Evolutionary conservation across 2,329 filamentous ascomycete species (phyloP).

Genomic region (Colletotrichum eremochloae): DNA sequence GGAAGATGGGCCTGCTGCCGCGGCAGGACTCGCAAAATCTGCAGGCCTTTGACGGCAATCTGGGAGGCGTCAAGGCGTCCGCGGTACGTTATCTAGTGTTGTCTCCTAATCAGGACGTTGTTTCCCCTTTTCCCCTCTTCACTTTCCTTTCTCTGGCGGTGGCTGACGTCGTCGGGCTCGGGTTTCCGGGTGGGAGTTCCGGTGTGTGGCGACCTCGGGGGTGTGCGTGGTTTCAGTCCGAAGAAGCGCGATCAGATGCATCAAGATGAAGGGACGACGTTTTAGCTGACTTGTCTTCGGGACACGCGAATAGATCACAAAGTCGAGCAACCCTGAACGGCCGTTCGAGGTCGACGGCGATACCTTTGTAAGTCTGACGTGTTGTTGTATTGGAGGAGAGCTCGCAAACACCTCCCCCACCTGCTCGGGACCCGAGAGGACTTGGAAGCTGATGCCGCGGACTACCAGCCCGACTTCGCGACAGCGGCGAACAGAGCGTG

Average conservation of each 20-base stretch:
- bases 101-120: background rate
- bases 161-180: background rate
- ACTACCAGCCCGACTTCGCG: slow-evolving; percentile 55
- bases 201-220: slow-evolving; percentile 1
- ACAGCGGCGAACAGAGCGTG: slow-evolving; percentile 60
- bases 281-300: slow-evolving; percentile 9
- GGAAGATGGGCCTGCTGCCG: slow-evolving; percentile 53
- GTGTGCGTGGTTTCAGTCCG: background rate
- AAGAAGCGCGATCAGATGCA: slow-evolving; percentile 3
- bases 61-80: slow-evolving; percentile 55
- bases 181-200: background rate
- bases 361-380: slow-evolving; percentile 56
- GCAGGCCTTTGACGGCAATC: slow-evolving; percentile 56
- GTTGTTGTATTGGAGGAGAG: background rate
- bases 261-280: slow-evolving; percentile 8
- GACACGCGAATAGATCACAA: slow-evolving; percentile 51
- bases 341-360: slow-evolving; percentile 60
- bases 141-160: background rate
- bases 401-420: no score
- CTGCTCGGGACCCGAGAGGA: background rate
- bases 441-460: slow-evolving; percentile 19
- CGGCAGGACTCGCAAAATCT: slow-evolving; percentile 53
- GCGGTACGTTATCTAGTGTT: slow-evolving; percentile 47
- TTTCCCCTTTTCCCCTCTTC: background rate
- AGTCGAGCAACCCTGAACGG: slow-evolving; percentile 54